Evolutionary conservation across 2,329 filamentous ascomycete species (phyloP), one percentile per base, ranked within the genome.

Genomic region (Sporothrix sp.): DNA sequence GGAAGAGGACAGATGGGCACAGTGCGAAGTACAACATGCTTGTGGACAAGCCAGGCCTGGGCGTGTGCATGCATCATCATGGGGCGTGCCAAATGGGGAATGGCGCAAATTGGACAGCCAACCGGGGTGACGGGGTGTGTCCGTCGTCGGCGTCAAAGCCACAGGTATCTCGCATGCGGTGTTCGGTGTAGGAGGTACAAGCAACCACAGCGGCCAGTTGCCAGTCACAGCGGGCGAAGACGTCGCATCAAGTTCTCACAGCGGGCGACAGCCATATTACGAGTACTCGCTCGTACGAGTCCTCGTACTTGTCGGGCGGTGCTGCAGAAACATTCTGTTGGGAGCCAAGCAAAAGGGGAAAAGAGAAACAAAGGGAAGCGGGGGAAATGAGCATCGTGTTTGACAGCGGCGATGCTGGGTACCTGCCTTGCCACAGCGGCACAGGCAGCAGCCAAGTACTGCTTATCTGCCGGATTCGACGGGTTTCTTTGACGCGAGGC

Each of bases 11-110:
- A 53, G 51, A 48, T 44, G 30, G 21, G 33, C 50, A 57, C 51
- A 55, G 49, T 51, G 55, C 30, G 48, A 3, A 9, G 45, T 30
- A n/a, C n/a, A n/a, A n/a, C n/a, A n/a, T n/a, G n/a, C n/a, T n/a
- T n/a, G n/a, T n/a, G 44, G 44, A 33, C 28, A 16, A 45, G 32
- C 40, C 10, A 37, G 44, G 51, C n/a, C 23, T 52, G 48, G 53
- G 6, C 32, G 47, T 49, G 39, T 14, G 40, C 32, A 42, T 48
- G 47, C 51, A 46, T 21, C 48, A 56, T 57, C 56, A 57, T 57
- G 54, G 48, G 52, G 52, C 44, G 45, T 39, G 3, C 56, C 52
- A 8, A 43, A 57, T 25, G 7, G 7, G 50, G 55, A 21, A 54
- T 51, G 46, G 55, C 44, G 53, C 36, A 44, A 20, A 47, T 52